Base-by-base conservation (phyloP, 805 yeast species). In the Candida ovalis region DNA sequence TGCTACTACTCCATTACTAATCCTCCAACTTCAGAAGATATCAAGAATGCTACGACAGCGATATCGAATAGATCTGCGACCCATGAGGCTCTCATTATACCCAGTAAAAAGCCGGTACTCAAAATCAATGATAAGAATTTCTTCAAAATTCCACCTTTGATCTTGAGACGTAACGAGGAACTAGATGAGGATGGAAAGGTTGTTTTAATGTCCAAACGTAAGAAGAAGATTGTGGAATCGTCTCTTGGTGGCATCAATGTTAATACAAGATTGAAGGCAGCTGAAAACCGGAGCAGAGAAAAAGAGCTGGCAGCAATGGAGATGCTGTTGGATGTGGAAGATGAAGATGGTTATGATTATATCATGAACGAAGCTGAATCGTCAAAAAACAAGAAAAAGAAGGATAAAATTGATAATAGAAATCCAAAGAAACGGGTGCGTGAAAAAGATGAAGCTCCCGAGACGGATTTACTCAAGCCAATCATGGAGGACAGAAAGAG, bases 401-500 rank as follows among this genome's bases (percentile, higher is more conserved):
- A 35, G 38, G 21, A 13, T 4, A 17, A 5, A 5, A 17, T 6
- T n/a, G n/a, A n/a, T n/a, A n/a, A n/a, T 18, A 35, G 17, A 35
- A 18, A 35, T 7, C 17, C 38, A 10, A 35, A 35, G 22, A 35
- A 35, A 15, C 13, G 17, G 12, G 12, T 7, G 12, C 17, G 17
- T 30, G 35, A 51, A 24, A 39, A 25, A 10, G 9, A 37, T 25
- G 30, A 21, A 8, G 49, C 51, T 7, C 18, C 17, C 4, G 64
- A 58, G 7, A 8, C 12, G 21, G 69, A 66, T 52, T 35, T 58
- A 1, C 35, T 66, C 15, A 47, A 52, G 12, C 60, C 66, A 15
- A 43, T 66, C 8, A 63, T 66, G 66, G 57, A 54, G 36, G 49
- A 58, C 10, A 59, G 60, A 45, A 63, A 59, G 55, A 53, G 70